These are phyloP conservation scores for Phytophthora colocasiae DNA, from an alignment of 352 stramenopile genomes.

Conservation along the genomic window DNA sequence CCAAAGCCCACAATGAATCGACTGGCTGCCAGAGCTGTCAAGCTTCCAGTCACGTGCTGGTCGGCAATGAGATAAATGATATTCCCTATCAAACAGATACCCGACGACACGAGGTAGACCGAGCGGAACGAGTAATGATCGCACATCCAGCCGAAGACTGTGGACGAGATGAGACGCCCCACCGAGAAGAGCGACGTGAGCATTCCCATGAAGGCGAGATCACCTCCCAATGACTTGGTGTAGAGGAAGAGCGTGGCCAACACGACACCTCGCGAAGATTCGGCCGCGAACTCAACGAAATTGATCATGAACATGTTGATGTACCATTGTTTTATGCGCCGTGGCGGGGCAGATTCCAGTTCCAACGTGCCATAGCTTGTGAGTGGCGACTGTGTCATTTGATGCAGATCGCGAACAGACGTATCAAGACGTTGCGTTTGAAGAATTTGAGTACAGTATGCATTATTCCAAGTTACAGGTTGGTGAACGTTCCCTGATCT, in stretches of 20 bases:
- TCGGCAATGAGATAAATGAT: conserved; percentile 76
- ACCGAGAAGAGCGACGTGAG: conserved; percentile 82
- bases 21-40: conserved; percentile 55
- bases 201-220: conserved; percentile 75
- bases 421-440: too few relatives aligned
- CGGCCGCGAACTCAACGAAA: conserved; percentile 81
- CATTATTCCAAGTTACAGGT: neutral
- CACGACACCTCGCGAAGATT: conserved; percentile 75
- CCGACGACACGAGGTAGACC: conserved; percentile 76
- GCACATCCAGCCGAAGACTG: conserved; percentile 81
- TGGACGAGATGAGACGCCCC: conserved; percentile 75
- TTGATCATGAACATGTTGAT: conserved; percentile 79
- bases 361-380: conserved; percentile 31
- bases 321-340: conserved; percentile 60
- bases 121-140: conserved; percentile 79
- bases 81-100: conserved; percentile 69
- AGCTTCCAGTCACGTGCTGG: conserved; percentile 57
- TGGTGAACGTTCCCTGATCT: neutral
- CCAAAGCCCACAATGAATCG: conserved; percentile 80
- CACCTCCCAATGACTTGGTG: conserved; percentile 73
- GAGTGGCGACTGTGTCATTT: conserved; percentile 5
- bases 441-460: too few relatives aligned
- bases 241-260: conserved; percentile 84
- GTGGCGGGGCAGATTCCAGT: conserved; percentile 26
- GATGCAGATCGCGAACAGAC: neutral